phyloP scores from a whole-genome alignment of 1,284 basidiomycete species.

The Leucoagaricus sp. region DNA sequence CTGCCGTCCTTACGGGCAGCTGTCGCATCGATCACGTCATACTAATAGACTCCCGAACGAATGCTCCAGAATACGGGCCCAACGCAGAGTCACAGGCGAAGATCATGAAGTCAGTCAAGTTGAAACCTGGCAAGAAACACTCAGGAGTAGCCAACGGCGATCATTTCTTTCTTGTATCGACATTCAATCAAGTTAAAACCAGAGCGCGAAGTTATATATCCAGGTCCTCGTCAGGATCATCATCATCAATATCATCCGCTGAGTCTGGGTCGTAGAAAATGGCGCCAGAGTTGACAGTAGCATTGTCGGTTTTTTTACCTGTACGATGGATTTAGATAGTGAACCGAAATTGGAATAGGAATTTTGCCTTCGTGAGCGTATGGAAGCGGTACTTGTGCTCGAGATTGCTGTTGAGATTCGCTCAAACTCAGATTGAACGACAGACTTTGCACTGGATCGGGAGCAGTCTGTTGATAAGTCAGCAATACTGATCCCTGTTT shows the following conservation, averaged over 20 bases:
- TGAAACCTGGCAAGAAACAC: neutral
- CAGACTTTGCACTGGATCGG: slow-evolving; percentile 64
- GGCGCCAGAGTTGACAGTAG: slow-evolving; percentile 23
- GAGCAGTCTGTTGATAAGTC: slow-evolving; percentile 21
- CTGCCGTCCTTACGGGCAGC: no score
- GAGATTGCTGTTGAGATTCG: slow-evolving; percentile 77
- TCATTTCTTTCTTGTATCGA: slow-evolving; percentile 4
- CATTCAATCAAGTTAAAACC: neutral
- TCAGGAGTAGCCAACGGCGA: neutral
- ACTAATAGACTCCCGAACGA: neutral
- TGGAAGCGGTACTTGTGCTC: slow-evolving; percentile 81
- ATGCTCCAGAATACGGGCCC: neutral
- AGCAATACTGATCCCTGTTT: neutral
- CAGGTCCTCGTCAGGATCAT: slow-evolving; percentile 88
- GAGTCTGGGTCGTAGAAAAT: slow-evolving; percentile 82
- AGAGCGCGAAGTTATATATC: slow-evolving; percentile 54
- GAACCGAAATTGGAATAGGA: neutral
- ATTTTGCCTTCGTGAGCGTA: slow-evolving; percentile 77
- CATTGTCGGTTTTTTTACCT: slow-evolving; percentile 15
- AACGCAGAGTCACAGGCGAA: neutral
- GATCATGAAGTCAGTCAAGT: neutral
- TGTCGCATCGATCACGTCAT: neutral
- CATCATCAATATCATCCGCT: slow-evolving; percentile 86
- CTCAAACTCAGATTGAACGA: slow-evolving; percentile 88
- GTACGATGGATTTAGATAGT: slow-evolving; percentile 10